These are phyloP conservation scores for Aspergillus egyptiacus DNA, from an alignment of 495 filamentous ascomycete genomes.

Conservation along the genomic window DNA sequence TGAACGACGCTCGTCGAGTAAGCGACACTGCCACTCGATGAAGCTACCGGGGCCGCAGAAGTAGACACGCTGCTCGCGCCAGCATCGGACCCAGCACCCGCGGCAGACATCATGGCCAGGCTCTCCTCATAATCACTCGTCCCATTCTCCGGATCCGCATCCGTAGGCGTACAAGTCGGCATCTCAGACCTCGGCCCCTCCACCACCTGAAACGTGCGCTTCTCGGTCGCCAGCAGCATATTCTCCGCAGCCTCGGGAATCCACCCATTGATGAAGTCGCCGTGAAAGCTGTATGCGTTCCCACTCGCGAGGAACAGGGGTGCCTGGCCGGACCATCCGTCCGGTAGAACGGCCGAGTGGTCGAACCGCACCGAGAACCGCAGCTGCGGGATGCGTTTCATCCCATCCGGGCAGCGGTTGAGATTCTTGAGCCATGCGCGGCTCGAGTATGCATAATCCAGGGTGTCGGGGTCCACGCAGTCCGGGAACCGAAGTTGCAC, in stretches of 20 bases:
- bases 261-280: conserved; percentile 23
- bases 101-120: conserved; percentile 12
- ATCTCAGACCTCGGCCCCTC: conserved; percentile 9
- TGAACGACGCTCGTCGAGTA: too few species aligned
- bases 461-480: conserved; percentile 17
- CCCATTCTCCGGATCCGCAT: conserved; percentile 10
- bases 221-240: conserved; percentile 8
- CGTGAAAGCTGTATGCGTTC: conserved; percentile 15
- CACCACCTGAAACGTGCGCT: conserved; percentile 11
- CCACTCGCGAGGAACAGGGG: conserved; percentile 19
- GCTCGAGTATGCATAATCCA: conserved; percentile 19
- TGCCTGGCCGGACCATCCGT: conserved; percentile 15
- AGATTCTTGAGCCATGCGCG: too few species aligned
- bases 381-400: conserved; percentile 15
- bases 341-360: conserved; percentile 10
- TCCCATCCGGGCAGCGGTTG: conserved; percentile 15
- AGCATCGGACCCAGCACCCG: too few species aligned
- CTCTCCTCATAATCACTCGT: conserved; percentile 13
- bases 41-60: too few species aligned
- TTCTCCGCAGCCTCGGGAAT: conserved; percentile 19
- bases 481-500: conserved; percentile 19
- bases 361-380: conserved; percentile 23
- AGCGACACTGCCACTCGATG: too few species aligned
- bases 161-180: conserved; percentile 4
- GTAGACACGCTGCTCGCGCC: too few species aligned